These are phyloP conservation scores for Collybia sordida DNA, from an alignment of 768 basidiomycete genomes.

Conservation along the genomic window DNA sequence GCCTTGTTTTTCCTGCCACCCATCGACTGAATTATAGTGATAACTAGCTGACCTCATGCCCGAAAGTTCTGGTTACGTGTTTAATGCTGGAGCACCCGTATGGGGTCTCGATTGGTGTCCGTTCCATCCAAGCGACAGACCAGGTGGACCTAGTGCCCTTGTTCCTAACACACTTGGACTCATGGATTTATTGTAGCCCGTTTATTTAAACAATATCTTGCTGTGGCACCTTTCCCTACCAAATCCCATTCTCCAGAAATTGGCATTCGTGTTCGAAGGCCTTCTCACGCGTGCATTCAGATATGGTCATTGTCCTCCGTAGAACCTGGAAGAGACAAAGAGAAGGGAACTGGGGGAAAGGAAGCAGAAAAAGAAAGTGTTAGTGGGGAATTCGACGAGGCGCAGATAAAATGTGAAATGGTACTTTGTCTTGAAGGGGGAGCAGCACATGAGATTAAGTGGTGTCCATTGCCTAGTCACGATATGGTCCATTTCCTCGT, in stretches of 20 bases:
- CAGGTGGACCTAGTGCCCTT: slow-evolving; percentile 36
- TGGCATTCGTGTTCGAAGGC: slow-evolving; percentile 55
- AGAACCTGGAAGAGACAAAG: neutral
- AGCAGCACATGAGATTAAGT: slow-evolving; percentile 78
- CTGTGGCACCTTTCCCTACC: slow-evolving; percentile 74
- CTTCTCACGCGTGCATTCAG: slow-evolving; percentile 72
- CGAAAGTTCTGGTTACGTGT: slow-evolving; percentile 62
- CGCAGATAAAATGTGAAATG: slow-evolving; percentile 75
- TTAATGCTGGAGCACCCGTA: slow-evolving; percentile 88
- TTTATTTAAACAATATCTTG: slow-evolving; percentile 74
- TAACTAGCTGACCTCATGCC: slow-evolving; percentile 58
- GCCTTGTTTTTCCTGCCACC: neutral
- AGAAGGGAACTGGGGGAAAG: too few relatives aligned
- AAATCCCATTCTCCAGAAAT: slow-evolving; percentile 63
- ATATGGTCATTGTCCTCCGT: slow-evolving; percentile 67
- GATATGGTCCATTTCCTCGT: slow-evolving; percentile 37
- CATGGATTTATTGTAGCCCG: slow-evolving; percentile 37
- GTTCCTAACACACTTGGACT: neutral
- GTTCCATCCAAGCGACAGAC: slow-evolving; percentile 55
- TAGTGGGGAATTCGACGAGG: slow-evolving; percentile 25
- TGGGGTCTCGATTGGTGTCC: slow-evolving; percentile 97
- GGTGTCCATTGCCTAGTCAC: slow-evolving; percentile 90
- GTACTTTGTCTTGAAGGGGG: slow-evolving; percentile 84
- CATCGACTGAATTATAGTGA: neutral
- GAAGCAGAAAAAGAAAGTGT: neutral